Evolutionary conservation across 805 yeast genomes (phyloP).

Genomic region (Candida stauntonica): DNA sequence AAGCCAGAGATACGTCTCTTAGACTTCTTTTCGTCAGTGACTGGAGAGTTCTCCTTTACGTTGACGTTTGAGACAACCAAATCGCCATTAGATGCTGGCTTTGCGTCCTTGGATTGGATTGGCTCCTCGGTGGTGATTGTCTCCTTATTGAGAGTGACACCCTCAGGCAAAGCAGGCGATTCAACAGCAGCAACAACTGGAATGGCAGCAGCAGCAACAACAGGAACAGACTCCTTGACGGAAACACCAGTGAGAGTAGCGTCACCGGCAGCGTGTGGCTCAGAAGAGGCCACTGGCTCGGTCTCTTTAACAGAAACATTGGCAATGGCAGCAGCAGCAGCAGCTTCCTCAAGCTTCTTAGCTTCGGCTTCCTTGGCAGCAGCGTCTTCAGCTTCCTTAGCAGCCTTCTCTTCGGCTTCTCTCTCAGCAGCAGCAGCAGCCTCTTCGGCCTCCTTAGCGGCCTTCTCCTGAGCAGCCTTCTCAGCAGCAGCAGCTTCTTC

Average conservation of each 20-base stretch:
- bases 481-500: slow-evolving; percentile 5
- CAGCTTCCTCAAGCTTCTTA: slow-evolving; percentile 14
- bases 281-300: slow-evolving; percentile 1
- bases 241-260: not conserved
- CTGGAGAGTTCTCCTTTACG: slow-evolving; percentile 3
- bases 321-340: slow-evolving; percentile 12
- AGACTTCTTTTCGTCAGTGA: slow-evolving; percentile 5
- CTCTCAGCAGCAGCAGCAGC: slow-evolving; percentile 9
- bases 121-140: slow-evolving; percentile 3
- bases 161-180: slow-evolving; percentile 4
- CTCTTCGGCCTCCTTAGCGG: slow-evolving; percentile 3
- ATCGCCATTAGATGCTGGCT: slow-evolving; percentile 1
- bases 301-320: slow-evolving; percentile 9
- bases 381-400: slow-evolving; percentile 4
- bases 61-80: slow-evolving; percentile 1
- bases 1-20: slow-evolving; percentile 20
- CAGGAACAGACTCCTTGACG: not conserved
- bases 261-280: slow-evolving; percentile 2
- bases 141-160: not conserved
- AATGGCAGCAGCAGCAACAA: not conserved
- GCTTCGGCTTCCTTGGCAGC: too few species aligned
- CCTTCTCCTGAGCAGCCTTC: slow-evolving; percentile 2
- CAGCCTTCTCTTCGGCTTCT: too few species aligned
- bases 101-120: not conserved
- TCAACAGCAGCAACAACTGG: not conserved